Base-by-base conservation (phyloP, 345 rosid genomes). In the Luvunga scandens region DNA sequence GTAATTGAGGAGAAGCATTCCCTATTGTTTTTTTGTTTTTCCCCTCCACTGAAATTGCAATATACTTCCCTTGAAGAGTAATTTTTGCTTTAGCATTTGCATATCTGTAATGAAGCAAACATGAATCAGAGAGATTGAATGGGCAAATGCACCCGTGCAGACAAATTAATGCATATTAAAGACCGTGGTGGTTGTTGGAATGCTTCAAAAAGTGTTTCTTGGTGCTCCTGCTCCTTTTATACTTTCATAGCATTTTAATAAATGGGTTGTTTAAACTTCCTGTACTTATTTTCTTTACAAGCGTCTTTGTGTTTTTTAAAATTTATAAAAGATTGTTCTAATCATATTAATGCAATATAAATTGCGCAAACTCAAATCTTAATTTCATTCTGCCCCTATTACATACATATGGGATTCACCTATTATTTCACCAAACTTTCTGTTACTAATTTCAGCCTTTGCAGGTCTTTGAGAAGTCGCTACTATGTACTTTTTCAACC, bases 391-490 rank as follows among this genome's bases (percentile, higher is more conserved):
- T 42, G 33, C 31, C n/a, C 72, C 13, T 7, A 55, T 36, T 55
- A 22, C 63, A 30, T 25, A 61, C 28, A 34, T 61, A 14, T 45
- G 53, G 22, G 57, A 22, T 66, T 66, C 28, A 64, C 72, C 60
- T 27, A 38, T 22, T 69, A 28, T 55, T 80, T 67, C 21, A 75
- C n/a, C 57, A 55, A 62, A 74, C 68, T 83, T 78, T 78, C 68
- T 69, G 71, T 64, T 75, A 10, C 80, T 83, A 60, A 27, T 60
- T 74, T 81, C 91, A n/a, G n/a, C n/a, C n/a, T n/a, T n/a, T n/a
- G n/a, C n/a, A 95, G 99, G 94, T 89, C 68, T 92, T 88, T 86
- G 98, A 90, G 80, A 92, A 87, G 87, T 90, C 99, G 74, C 72
- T 92, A 81, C 90, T 83, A 60, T 94, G 90, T 86, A 81, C 91